Evolutionary conservation across 495 filamentous ascomycete genomes (phyloP), one percentile per base, ranked within the genome.

Genomic region (Elasticomyces elasticus): DNA sequence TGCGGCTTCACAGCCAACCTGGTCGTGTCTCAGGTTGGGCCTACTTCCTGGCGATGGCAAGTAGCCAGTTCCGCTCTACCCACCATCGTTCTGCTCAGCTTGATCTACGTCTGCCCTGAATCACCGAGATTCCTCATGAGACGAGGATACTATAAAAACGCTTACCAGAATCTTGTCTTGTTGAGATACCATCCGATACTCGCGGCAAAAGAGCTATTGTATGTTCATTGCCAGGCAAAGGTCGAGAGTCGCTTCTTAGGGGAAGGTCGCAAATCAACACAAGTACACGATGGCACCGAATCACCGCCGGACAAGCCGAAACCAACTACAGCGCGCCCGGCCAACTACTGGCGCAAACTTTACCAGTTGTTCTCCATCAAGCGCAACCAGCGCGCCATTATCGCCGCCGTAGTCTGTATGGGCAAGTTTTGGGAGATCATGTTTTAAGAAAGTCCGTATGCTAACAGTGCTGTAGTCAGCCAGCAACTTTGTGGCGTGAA

Each of bases 291-390:
- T 9, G 19, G 9, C 31, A 28, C n/a, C n/a, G n/a, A n/a, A n/a
- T n/a, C n/a, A 55, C 12, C 4, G 13, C 4, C 28, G 46, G 9
- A 30, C 11, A 11, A 48, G 30, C 17, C n/a, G n/a, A n/a, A n/a
- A n/a, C n/a, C 42, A 24, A 19, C 24, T 6, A 7, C 42, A 12
- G 42, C 42, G 24, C 13, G 20, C 11, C 24, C 42, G 5, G 42
- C 15, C 6, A 45, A 45, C 17, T 82, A 81, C 59, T 11, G 70
- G 51, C 71, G 66, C 9, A 74, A 80, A 23, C 80, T 80, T 58
- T 75, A 78, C 24, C 85, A 91, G 71, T 49, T 66, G 5, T 86
- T 87, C 62, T 81, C 79, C 11, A 79, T 85, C 52, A 80, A 82
- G 22, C 80, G 83, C 30, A 69, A 84, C 41, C 77, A 81, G 24